phyloP scores from a whole-genome alignment of 352 stramenopile genomes.

The Phytophthora citrophthora region DNA sequence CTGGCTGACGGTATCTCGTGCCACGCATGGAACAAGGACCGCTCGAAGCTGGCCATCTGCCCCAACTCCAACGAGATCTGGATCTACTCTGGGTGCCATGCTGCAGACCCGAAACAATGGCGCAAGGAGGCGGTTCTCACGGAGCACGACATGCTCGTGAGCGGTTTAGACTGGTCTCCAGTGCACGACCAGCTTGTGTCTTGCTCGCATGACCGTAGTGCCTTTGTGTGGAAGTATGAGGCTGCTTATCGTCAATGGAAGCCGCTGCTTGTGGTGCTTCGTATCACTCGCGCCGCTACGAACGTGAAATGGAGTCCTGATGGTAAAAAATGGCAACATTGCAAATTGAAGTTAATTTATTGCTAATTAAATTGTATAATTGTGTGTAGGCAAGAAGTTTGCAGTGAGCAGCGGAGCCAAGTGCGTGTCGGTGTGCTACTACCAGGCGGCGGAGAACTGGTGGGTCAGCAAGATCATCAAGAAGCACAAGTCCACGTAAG shows the following conservation, averaged over 20 bases:
- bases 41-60: constrained; percentile 90
- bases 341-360: neutral
- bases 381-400: constrained; percentile 88
- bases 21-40: constrained; percentile 93
- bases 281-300: constrained; percentile 91
- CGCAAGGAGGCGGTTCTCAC: constrained; percentile 86
- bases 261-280: constrained; percentile 91
- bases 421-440: constrained; percentile 94
- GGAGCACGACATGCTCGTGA: constrained; percentile 95
- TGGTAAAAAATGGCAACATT: constrained; percentile 42
- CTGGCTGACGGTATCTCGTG: constrained; percentile 88
- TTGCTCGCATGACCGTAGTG: constrained; percentile 94
- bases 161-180: constrained; percentile 92
- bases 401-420: constrained; percentile 93
- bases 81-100: constrained; percentile 90
- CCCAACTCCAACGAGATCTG: constrained; percentile 94
- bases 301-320: constrained; percentile 95
- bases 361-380: constrained; percentile 5
- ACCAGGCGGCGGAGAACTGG: constrained; percentile 93
- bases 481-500: constrained; percentile 95
- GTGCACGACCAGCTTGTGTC: constrained; percentile 95
- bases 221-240: constrained; percentile 96
- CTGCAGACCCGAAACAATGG: constrained; percentile 80
- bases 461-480: constrained; percentile 98
- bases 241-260: constrained; percentile 90